Base-by-base conservation (phyloP, 2,329 filamentous ascomycete genomes). In the Talaromyces sp. region DNA sequence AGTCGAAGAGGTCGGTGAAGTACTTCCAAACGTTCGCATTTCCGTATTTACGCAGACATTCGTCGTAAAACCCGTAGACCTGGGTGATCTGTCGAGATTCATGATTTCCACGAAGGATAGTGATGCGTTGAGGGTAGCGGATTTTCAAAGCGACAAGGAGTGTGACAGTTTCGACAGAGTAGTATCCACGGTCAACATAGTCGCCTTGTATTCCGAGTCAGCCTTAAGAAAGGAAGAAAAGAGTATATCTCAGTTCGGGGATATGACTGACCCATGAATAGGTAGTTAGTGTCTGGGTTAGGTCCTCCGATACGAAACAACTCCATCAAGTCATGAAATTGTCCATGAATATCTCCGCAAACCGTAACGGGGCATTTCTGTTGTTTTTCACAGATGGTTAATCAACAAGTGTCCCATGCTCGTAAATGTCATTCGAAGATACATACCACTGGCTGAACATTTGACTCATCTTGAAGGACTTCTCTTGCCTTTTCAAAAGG, bases 11-110 rank as follows among this genome's bases (percentile, higher is more conserved):
- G 75, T 99, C 93, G 71, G 92, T 97, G 75, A 96, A 99, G 74
- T 91, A 97, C 81, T 97, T 97, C 94, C 94, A 99, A 63, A 99
- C 94, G 67, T 96, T 97, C 62, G 94, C 93, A 71, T 97, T 97
- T 75, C 94, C 94, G 74, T 99, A 99, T 80, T 99, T 99, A 73
- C 92, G 89, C 68, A 97, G 85, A 74, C 94, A 99, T 76, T 99
- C 94, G 75, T 97, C 94, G 80, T 99, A 99, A 80, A 99, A 99
- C 62, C 94, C 94, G 74, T 99, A 99, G 60, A 99, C 94, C 76
- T 97, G 93, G 46, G 94, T 99, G 75, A 99, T 99, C 78, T 99
- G 94, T 68, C 94, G 88, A 63, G 92, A 97, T 79, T 99, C 94
- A 83, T 99, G 94, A 78, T 99, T 99, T 71, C 94, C 94, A 72